Evolutionary conservation across 2,329 filamentous ascomycete genomes (phyloP).

Genomic region (Pseudogymnoascus sp.): DNA sequence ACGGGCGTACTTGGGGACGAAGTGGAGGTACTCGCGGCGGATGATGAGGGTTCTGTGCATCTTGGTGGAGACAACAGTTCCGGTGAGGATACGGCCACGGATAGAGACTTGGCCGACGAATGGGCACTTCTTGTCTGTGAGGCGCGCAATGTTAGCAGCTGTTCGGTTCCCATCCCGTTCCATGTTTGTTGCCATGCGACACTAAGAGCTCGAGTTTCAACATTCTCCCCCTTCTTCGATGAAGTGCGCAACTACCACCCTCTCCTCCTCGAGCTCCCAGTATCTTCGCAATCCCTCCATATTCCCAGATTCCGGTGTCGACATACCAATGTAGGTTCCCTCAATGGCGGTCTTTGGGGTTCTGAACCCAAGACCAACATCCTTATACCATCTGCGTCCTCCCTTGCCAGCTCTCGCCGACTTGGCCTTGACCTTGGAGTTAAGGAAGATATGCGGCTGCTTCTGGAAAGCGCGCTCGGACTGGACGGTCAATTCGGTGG

Average conservation of each 20-base stretch:
- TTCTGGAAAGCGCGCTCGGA: conserved; percentile 99
- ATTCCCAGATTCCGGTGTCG: conserved; percentile 18
- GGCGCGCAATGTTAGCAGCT: conserved; percentile 19
- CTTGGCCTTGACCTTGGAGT: conserved; percentile 86
- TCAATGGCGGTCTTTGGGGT: conserved; percentile 99
- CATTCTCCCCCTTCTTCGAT: not conserved
- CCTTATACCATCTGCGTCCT: conserved; percentile 98
- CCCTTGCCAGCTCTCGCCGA: conserved; percentile 82
- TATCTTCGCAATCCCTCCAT: not conserved
- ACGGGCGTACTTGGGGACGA: conserved; percentile 98
- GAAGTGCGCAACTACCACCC: not conserved
- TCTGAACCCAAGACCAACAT: conserved; percentile 97
- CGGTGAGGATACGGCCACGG: conserved; percentile 99
- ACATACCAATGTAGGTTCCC: conserved; percentile 97
- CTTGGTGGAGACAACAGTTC: conserved; percentile 99
- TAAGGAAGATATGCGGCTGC: conserved; percentile 99
- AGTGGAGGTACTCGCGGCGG: conserved; percentile 99
- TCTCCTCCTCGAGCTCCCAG: not conserved
- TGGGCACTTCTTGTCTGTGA: conserved; percentile 98
- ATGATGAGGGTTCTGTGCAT: conserved; percentile 99
- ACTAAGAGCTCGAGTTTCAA: conserved; percentile 7
- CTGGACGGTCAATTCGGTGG: conserved; percentile 98
- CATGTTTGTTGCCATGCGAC: not conserved
- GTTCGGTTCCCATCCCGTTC: not conserved
- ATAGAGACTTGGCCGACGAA: conserved; percentile 99